These are phyloP conservation scores for Marvania coccoides DNA, from an alignment of 139 green algal species.

Conservation along the genomic window DNA sequence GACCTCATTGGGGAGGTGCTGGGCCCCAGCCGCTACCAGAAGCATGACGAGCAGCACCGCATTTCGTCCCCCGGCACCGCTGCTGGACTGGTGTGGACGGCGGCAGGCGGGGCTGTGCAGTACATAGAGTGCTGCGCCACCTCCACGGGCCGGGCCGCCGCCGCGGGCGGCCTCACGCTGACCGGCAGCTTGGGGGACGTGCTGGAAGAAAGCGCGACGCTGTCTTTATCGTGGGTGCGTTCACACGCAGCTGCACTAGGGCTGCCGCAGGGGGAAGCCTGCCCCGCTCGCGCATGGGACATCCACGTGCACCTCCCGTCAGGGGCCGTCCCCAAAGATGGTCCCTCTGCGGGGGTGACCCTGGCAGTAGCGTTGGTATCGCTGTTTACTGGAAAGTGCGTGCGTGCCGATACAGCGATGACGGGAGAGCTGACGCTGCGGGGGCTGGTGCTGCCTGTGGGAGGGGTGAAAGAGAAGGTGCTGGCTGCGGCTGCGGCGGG, in stretches of 20 bases:
- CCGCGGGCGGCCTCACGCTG: conserved; percentile 38
- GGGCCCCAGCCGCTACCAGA: conserved; percentile 42
- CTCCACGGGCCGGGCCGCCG: conserved; percentile 38
- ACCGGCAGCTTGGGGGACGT: conserved; percentile 90
- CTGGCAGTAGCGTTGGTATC: conserved; percentile 86
- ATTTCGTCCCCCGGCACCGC: conserved; percentile 66
- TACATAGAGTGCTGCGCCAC: conserved; percentile 76
- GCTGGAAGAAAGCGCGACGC: conserved; percentile 84
- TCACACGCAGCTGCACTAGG: conserved; percentile 28
- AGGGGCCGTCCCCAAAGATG: conserved; percentile 87
- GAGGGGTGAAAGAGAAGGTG: conserved; percentile 91
- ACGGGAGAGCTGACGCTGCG: conserved; percentile 90
- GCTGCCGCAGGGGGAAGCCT: neutral
- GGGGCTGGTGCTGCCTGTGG: conserved; percentile 86
- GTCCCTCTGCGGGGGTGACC: conserved; percentile 82
- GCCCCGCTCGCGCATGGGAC: conserved; percentile 13
- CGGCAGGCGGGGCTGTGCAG: conserved; percentile 86
- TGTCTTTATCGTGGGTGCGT: conserved; percentile 85
- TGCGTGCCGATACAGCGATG: conserved; percentile 56
- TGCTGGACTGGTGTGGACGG: conserved; percentile 94
- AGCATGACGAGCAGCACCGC: conserved; percentile 8
- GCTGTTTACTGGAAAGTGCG: conserved; percentile 56
- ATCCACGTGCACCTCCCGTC: conserved; percentile 93
- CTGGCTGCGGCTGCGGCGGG: conserved; percentile 65
- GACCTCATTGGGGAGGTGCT: conserved; percentile 60